Base-by-base conservation (phyloP, 2,329 filamentous ascomycete species). In the Phaeosphaeria sp. region DNA sequence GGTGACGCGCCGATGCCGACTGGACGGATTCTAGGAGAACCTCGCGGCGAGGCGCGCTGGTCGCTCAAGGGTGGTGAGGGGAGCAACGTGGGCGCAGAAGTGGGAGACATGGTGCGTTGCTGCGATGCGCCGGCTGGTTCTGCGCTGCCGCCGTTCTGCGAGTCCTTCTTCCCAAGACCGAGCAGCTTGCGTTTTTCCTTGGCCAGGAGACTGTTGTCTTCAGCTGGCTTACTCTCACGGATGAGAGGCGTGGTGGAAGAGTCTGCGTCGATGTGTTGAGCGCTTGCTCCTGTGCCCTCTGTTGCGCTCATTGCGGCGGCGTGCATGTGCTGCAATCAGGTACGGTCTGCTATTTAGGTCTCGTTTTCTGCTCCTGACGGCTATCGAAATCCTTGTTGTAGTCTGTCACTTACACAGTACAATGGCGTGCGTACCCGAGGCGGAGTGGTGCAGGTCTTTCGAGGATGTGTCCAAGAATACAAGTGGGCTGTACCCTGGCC, bases 1-100 rank as follows among this genome's bases (percentile, higher is more conserved):
- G 91, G 90, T 2, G 90, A 92, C 0, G 87, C 70, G 17, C 65
- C 67, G 13, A 69, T 61, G 51, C 67, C 63, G n/a, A 67, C 61
- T 15, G 76, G 72, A 33, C 68, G 66, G 54, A 77, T 74, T 52
- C 73, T 71, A 41, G 76, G 75, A 62, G 73, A 77, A 46, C 73
- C 65, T 43, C 74, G 73, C 30, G 76, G 73, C 25, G 77, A 75
- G 23, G 66, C 66, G 54, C 66, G 68, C 21, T 66, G 67, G 56
- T 71, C 73, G n/a, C 62, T 65, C 27, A 73, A 66, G 15, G 73
- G 74, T 7, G 74, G 69, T 6, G 73, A 73, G 23, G 74, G 66
- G 5, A 74, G 61, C 27, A 76, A 66, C 18, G 69, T 60, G 4
- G 69, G 65, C 2, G 58, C 62, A 9, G 67, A 55, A n/a, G 66